Percentiles rank a stretch among this genome's conserved stretches.
Conservation (phyloP, 2,329 filamentous ascomycete genomes). For the Fonsecaea pugnacius region DNA sequence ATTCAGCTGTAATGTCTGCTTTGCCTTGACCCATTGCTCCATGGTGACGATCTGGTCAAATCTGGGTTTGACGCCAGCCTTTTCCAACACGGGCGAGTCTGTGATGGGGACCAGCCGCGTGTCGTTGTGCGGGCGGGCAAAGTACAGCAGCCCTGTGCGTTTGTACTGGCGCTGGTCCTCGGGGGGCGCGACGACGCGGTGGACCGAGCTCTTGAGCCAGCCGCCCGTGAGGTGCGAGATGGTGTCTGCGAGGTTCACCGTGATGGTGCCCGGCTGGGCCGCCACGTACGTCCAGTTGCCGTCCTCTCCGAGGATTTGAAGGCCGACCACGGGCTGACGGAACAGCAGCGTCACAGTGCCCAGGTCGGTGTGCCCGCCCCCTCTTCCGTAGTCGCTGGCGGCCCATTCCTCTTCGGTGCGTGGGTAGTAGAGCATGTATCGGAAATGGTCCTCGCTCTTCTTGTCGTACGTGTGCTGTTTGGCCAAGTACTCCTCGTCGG, state of each 20-base stretch:
- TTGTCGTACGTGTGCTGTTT: slow-evolving; percentile 62
- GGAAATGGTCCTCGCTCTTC: slow-evolving; percentile 61
- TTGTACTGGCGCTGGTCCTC: slow-evolving; percentile 53
- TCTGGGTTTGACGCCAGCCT: slow-evolving; percentile 39
- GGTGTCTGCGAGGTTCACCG: slow-evolving; percentile 57
- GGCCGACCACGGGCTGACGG: slow-evolving; percentile 60
- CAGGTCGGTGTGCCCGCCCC: slow-evolving; percentile 60
- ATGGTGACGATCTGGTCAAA: slow-evolving; percentile 52
- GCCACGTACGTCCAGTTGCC: slow-evolving; percentile 55
- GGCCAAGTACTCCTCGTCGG: slow-evolving; percentile 61
- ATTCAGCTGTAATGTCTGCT: slow-evolving; percentile 47
- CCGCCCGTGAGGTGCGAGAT: slow-evolving; percentile 55
- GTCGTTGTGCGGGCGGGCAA: slow-evolving; percentile 54
- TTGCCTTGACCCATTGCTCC: slow-evolving; percentile 51
- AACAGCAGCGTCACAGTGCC: slow-evolving; percentile 62
- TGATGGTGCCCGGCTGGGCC: slow-evolving; percentile 53
- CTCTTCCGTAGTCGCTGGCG: slow-evolving; percentile 49
- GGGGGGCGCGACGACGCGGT: slow-evolving; percentile 55
- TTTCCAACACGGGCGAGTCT: slow-evolving; percentile 41
- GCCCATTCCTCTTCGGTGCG: slow-evolving; percentile 54
- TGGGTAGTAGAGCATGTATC: slow-evolving; percentile 63
- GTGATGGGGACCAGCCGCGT: slow-evolving; percentile 45
- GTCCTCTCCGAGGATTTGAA: slow-evolving; percentile 56
- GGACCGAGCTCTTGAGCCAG: slow-evolving; percentile 56
- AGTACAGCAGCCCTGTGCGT: slow-evolving; percentile 51